Percentiles rank a stretch among this genome's conserved stretches.
These are phyloP conservation scores for Ambrosia trifida DNA, from an alignment of 129 eudicot species.

Conservation along the genomic window DNA sequence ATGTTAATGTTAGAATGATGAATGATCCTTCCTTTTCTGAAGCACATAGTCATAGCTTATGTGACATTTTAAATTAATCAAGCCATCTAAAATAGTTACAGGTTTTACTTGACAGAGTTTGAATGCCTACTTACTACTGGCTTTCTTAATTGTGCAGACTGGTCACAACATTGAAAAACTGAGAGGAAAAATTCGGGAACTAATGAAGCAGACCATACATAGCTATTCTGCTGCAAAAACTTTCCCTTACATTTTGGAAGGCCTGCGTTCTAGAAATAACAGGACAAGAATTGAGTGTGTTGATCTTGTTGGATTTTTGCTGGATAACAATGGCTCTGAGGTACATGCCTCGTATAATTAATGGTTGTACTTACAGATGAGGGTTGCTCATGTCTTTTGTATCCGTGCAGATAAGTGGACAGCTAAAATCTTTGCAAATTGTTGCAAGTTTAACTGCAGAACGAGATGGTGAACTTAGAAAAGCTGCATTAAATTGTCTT, in stretches of 20 bases:
- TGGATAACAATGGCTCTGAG: constrained; percentile 85
- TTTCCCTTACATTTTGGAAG: constrained; percentile 87
- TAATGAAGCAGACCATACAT: constrained; percentile 66
- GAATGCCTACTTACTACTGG: constrained; percentile 11
- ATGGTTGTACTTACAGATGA: constrained; percentile 9
- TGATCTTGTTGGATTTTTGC: constrained; percentile 92
- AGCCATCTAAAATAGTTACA: neutral
- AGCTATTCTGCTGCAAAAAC: constrained; percentile 85
- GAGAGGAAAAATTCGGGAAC: constrained; percentile 84
- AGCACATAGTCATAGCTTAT: neutral
- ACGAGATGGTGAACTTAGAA: constrained; percentile 96
- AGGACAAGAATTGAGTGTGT: constrained; percentile 79
- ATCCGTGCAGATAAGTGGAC: constrained; percentile 62
- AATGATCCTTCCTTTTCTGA: neutral
- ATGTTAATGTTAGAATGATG: neutral
- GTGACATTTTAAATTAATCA: neutral
- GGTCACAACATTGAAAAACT: constrained; percentile 98
- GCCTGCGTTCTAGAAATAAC: constrained; percentile 88
- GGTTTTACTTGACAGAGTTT: constrained; percentile 30
- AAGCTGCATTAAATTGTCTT: constrained; percentile 84
- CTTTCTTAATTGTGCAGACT: constrained; percentile 57
- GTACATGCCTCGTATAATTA: constrained; percentile 29
- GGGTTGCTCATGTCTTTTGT: constrained; percentile 2
- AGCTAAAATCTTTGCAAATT: constrained; percentile 79
- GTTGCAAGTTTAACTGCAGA: constrained; percentile 98